Base-by-base conservation (phyloP, 2,329 filamentous ascomycete species). In the Trichoderma sp. region DNA sequence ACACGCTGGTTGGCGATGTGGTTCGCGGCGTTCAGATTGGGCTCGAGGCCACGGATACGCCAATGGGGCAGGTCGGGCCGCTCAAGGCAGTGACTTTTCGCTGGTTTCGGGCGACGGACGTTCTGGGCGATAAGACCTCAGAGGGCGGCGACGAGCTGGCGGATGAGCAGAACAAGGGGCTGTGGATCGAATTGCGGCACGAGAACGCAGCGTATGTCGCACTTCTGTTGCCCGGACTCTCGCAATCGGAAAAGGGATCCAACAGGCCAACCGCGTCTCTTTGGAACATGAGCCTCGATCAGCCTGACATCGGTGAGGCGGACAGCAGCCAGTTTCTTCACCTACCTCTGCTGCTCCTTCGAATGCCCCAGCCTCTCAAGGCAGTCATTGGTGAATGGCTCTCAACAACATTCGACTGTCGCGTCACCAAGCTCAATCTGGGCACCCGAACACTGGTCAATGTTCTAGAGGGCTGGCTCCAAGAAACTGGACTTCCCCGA, bases 21-120 rank as follows among this genome's bases (percentile, higher is more conserved):
- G 82, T 87, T n/a, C 82, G 85, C 63, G 85, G 85, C 50, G 81
- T 87, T 19, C 83, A 87, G 68, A 79, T 88, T 19, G 80, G 80
- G 0, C 70, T 83, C 5, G 78, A 79, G 56, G 74, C 77, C 5
- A 78, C 77, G 19, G 80, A 81, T 28, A 78, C 77, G 17, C 69
- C 76, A 7, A 64, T 69, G 15, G 77, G 77, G 1, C 77, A 79
- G 57, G 76, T 79, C 14, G 77, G 77, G 3, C 75, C 79, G 2
- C 69, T 87, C 21, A 79, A 81, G 67, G 71, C 71, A 5, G 82
- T 87, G 1, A 76, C 76, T 14, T 78, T 85, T 28, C 77, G 79
- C 1, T 84, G 82, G 80, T 78, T 83, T 15, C 65, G 72, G 69
- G 64, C 76, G 43, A 59, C 69, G 14, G 65, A 73, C 69, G 58